Base-by-base conservation (phyloP, 2,329 filamentous ascomycete genomes). In the Aspergillus quadricinctus region DNA sequence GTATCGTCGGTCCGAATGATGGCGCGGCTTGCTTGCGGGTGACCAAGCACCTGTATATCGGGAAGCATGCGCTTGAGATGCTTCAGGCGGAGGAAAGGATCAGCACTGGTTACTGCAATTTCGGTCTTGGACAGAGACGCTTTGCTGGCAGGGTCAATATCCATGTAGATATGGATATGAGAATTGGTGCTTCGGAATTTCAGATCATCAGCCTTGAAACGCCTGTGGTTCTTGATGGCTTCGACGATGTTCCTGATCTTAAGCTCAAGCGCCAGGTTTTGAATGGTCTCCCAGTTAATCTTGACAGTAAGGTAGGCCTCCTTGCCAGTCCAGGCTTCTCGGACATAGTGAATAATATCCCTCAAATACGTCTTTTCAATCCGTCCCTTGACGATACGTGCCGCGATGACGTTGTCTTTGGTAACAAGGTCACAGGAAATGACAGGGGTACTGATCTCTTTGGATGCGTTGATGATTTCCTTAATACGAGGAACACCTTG, bases 401-500 rank as follows among this genome's bases (percentile, higher is more conserved):
- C 94, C 2, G 89, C 90, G 62, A 87, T 83, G 54, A 94, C 85
- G 62, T 88, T 84, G 54, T 83, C 78, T 58, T 87, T 85, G 69
- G 92, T 94, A 61, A 90, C 82, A 4, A 97, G 80, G 4, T 90
- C 88, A 68, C 94, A 97, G 5, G 84, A 86, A 64, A 99, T 96
- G 69, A 99, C 88, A 0, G 94, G 94, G 0, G 94, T 99, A 72
- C 89, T 95, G 75, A 99, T 99, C 50, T 81, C 80, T 72, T 92
- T 96, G 8, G 92, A 96, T 5, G 94, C 94, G 76, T 99, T 99
- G 85, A 99, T 99, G 64, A 99, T 99, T 81, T 99, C 94, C 78
- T 99, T 99, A 80, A 99, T 99, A 87, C 94, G 93, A 1, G 94
- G 94, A 6, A 99, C 94, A 89, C 94, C 94, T 70, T 97, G 91